Base-by-base conservation (phyloP, 169 alveolate genomes). In the Cryptosporidium bovis region DNA sequence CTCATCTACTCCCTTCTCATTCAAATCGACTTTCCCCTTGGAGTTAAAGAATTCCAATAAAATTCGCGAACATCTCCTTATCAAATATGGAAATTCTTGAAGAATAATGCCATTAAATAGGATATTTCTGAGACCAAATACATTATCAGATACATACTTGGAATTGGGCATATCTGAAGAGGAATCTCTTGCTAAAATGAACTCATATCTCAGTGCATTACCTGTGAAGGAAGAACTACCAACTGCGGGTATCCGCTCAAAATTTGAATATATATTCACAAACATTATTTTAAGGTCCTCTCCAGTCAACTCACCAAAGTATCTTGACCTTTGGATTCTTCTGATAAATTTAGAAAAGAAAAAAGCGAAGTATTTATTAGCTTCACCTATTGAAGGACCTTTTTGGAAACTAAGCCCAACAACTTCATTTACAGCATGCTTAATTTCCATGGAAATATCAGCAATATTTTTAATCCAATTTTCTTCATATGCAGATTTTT, bases 151-250 rank as follows among this genome's bases (percentile, higher is more conserved):
- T 24, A 60, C 12, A 13, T 34, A 27, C 24, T 60, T 77, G 13
- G 24, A 62, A 46, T 56, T 77, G n/a, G n/a, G 58, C 71, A 56
- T 62, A 62, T 77, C 69, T 16, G 58, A 36, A 20, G 69, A 56
- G 18, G 71, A 15, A 62, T 77, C 51, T 24, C 48, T 56, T 20
- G 65, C 65, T 16, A 27, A 56, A 36, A 77, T 77, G 34, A 77
- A 77, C 16, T 77, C 71, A 46, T 40, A 77, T 48, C 87, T 77
- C 36, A 44, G 24, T 34, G 64, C 48, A 20, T 56, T 77, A 15
- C 87, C 87, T 12, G 51, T 24, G 27, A 77, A 77, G 13, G 87
- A n/a, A 46, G 87, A 77, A 29, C 87, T 77, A 13, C 77, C 69
- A 16, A 77, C 18, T 24, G 27, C 60, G 4, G 87, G 77, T 20